phyloP scores from a whole-genome alignment of 345 rosid species.

The Dipteronia dyeriana region DNA sequence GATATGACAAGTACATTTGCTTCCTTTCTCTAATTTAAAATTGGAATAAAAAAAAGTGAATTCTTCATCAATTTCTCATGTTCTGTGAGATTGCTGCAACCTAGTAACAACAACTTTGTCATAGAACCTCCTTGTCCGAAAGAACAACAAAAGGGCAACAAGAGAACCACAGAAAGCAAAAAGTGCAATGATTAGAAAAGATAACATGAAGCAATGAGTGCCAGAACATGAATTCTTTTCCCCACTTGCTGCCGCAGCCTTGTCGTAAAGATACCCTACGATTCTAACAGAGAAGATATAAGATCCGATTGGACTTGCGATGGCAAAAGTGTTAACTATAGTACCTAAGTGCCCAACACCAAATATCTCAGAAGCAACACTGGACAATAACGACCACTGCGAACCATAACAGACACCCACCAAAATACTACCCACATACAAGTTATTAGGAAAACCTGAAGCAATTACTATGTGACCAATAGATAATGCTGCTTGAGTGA shows the following conservation, averaged over 20 bases:
- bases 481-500: slow-evolving; percentile 58
- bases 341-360: slow-evolving; percentile 86
- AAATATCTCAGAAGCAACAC: slow-evolving; percentile 67
- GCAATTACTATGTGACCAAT: slow-evolving; percentile 75
- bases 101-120: slow-evolving; percentile 48
- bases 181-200: slow-evolving; percentile 74
- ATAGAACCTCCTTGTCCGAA: slow-evolving; percentile 67
- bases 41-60: too few relatives aligned
- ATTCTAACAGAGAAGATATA: slow-evolving; percentile 79
- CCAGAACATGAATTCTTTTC: slow-evolving; percentile 61
- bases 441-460: slow-evolving; percentile 58
- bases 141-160: slow-evolving; percentile 47
- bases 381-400: slow-evolving; percentile 89
- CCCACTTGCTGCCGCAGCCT: slow-evolving; percentile 37
- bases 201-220: slow-evolving; percentile 66
- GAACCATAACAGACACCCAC: slow-evolving; percentile 87
- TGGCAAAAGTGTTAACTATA: slow-evolving; percentile 77
- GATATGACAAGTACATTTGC: too few relatives aligned
- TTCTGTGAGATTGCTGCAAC: slow-evolving; percentile 26
- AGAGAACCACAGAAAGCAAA: slow-evolving; percentile 64
- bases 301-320: slow-evolving; percentile 87
- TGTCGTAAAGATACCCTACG: slow-evolving; percentile 73
- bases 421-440: slow-evolving; percentile 66
- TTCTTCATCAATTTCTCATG: neutral
- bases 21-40: too few relatives aligned